These are phyloP conservation scores for Neofusicoccum sp. DNA, from an alignment of 2,329 filamentous ascomycete genomes.

Conservation along the genomic window DNA sequence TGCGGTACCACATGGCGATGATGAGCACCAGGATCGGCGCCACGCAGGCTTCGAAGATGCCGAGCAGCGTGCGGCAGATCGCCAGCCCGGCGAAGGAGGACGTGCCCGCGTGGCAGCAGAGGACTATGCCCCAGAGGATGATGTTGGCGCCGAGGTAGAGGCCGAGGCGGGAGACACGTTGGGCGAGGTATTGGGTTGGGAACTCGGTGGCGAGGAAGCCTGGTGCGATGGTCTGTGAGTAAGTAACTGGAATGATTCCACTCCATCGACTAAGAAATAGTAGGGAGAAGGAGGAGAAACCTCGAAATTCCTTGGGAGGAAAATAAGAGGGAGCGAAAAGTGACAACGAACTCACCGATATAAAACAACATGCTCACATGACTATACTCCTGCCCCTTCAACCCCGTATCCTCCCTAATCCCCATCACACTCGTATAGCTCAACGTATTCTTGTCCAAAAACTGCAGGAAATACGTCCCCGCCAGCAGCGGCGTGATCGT, in stretches of 20 bases:
- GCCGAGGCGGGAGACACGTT: slow-evolving; percentile 56
- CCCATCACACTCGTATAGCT: slow-evolving; percentile 64
- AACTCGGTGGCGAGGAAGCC: slow-evolving; percentile 56
- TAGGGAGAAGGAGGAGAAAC: neutral
- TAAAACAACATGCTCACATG: slow-evolving; percentile 22
- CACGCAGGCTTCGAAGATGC: slow-evolving; percentile 63
- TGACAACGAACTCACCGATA: slow-evolving; percentile 17
- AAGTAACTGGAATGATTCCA: no score
- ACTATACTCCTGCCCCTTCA: slow-evolving; percentile 27
- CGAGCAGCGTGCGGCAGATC: slow-evolving; percentile 59
- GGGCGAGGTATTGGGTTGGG: slow-evolving; percentile 64
- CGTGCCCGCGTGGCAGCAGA: neutral
- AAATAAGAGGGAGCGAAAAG: neutral
- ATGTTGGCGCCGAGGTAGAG: slow-evolving; percentile 55
- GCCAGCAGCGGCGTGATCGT: slow-evolving; percentile 39
- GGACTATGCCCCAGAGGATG: slow-evolving; percentile 49
- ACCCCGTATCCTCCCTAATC: slow-evolving; percentile 52
- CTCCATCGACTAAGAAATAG: neutral
- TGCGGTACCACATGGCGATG: slow-evolving; percentile 62
- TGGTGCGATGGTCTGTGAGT: no score
- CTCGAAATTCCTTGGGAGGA: neutral
- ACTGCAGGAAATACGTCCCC: slow-evolving; percentile 62
- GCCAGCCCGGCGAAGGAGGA: slow-evolving; percentile 23
- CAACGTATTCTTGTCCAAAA: slow-evolving; percentile 62
- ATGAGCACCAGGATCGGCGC: slow-evolving; percentile 49